These are phyloP conservation scores for Verticillium nubilum DNA, from an alignment of 2,329 filamentous ascomycete genomes.

Conservation along the genomic window DNA sequence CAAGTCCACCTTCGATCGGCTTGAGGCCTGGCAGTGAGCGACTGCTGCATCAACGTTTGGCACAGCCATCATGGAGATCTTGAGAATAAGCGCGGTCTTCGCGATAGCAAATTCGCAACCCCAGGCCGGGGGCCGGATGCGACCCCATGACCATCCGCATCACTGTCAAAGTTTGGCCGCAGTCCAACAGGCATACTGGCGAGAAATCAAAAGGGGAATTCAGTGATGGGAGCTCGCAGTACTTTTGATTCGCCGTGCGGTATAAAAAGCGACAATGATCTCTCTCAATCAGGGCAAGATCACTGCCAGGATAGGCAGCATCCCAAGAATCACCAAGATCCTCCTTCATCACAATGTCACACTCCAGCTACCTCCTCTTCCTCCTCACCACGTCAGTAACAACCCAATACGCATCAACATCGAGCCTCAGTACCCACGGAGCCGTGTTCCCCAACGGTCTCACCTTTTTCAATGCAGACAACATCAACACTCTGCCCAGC, in stretches of 20 bases:
- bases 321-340: too few relatives aligned
- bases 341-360: too few relatives aligned
- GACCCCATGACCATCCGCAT: not conserved
- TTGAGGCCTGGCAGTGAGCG: too few relatives aligned
- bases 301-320: not conserved
- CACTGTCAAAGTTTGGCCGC: not conserved
- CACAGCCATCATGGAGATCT: too few relatives aligned
- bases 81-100: too few relatives aligned
- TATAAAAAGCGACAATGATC: not conserved
- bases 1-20: too few relatives aligned
- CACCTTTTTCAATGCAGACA: not conserved
- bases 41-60: too few relatives aligned
- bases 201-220: not conserved
- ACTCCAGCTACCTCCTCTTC: not conserved
- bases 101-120: too few relatives aligned
- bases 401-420: not conserved
- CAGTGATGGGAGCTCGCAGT: not conserved
- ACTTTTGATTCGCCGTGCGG: not conserved
- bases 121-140: not conserved
- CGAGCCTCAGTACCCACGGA: not conserved
- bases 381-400: not conserved
- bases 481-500: not conserved
- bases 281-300: not conserved
- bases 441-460: not conserved
- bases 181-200: not conserved